A percentile compares a stretch with the other conserved stretches of the same genome.
phyloP scores from a whole-genome alignment of 2,329 filamentous ascomycete species.

The Fusarium globosum region DNA sequence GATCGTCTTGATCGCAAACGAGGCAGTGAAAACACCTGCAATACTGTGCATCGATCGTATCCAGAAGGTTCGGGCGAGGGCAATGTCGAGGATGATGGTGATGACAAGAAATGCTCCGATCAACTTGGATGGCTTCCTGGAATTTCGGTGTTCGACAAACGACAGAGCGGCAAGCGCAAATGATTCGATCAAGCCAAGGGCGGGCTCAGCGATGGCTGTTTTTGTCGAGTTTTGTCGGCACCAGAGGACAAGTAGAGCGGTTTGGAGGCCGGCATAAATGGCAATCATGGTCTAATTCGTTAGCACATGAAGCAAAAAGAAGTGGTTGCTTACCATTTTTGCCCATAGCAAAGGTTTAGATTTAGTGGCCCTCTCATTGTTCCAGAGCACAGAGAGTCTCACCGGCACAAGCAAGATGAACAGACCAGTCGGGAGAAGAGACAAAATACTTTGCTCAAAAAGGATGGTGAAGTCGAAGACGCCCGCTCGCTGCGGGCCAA shows the following conservation, averaged over 20 bases:
- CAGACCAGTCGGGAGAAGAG: slow-evolving; percentile 40
- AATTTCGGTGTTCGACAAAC: slow-evolving; percentile 50
- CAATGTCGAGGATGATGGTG: slow-evolving; percentile 49
- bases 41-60: slow-evolving; percentile 44
- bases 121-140: slow-evolving; percentile 48
- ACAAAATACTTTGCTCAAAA: slow-evolving; percentile 48
- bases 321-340: slow-evolving; percentile 30
- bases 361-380: neutral
- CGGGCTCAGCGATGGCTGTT: slow-evolving; percentile 46
- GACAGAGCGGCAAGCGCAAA: slow-evolving; percentile 45
- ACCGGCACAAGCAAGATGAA: slow-evolving; percentile 41
- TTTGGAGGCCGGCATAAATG: slow-evolving; percentile 36
- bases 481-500: slow-evolving; percentile 42
- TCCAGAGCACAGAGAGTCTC: slow-evolving; percentile 27
- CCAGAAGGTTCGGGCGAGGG: slow-evolving; percentile 49
- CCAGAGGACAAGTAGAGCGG: slow-evolving; percentile 45
- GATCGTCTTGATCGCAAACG: slow-evolving; percentile 43
- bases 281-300: slow-evolving; percentile 19
- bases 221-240: slow-evolving; percentile 36
- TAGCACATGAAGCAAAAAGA: neutral
- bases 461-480: slow-evolving; percentile 48
- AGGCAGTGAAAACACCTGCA: slow-evolving; percentile 43
- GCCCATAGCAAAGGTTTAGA: slow-evolving; percentile 31
- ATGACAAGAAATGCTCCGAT: slow-evolving; percentile 48
- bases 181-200: slow-evolving; percentile 44